Percentiles rank a stretch among this genome's conserved stretches.
These are phyloP conservation scores for Penicillium atrosanguineum DNA, from an alignment of 495 filamentous ascomycete genomes.

Conservation along the genomic window DNA sequence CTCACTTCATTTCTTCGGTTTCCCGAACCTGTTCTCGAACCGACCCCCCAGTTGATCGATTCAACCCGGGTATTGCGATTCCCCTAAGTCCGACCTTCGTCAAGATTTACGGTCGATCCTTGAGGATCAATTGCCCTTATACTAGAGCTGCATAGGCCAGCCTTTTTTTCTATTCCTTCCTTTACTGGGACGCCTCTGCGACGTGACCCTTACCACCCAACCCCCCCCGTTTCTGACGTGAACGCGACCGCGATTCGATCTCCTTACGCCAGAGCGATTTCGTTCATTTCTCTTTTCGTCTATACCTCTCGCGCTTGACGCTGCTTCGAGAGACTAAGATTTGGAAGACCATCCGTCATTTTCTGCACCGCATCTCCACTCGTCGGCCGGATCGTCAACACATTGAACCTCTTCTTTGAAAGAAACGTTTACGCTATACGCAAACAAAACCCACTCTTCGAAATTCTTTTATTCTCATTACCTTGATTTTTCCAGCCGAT, in stretches of 20 bases:
- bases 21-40: conserved; percentile 16
- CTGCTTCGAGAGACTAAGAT: conserved; percentile 36
- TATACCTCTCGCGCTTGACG: conserved; percentile 41
- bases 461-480: background rate
- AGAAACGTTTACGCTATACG: conserved; percentile 13
- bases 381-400: conserved; percentile 43
- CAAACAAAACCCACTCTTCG: conserved; percentile 4
- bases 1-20: conserved; percentile 31
- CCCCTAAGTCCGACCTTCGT: conserved; percentile 6
- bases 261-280: conserved; percentile 26
- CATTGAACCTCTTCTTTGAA: conserved; percentile 17
- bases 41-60: conserved; percentile 24
- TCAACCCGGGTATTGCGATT: conserved; percentile 28
- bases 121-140: conserved; percentile 17
- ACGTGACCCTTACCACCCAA: conserved; percentile 37
- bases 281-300: conserved; percentile 28
- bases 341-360: conserved; percentile 19
- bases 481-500: background rate
- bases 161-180: conserved; percentile 30
- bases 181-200: conserved; percentile 40
- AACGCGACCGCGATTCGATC: conserved; percentile 18
- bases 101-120: conserved; percentile 1
- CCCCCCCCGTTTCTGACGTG: conserved; percentile 29
- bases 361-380: conserved; percentile 24
- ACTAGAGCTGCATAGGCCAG: conserved; percentile 45